Conservation (phyloP, 805 yeast species). For the Kazachstania taianensis region DNA sequence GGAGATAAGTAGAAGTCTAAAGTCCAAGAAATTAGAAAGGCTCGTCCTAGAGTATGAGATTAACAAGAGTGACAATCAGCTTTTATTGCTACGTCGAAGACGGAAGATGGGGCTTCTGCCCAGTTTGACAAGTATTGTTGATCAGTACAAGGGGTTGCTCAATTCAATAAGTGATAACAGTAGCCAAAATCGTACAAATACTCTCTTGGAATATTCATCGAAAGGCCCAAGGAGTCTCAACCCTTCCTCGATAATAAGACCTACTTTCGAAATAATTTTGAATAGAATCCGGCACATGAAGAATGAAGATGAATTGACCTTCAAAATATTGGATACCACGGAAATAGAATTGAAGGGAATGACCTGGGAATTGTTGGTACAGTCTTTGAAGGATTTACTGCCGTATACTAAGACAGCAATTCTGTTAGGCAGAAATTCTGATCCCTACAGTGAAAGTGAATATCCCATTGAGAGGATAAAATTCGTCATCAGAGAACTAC, state of each 20-base stretch:
- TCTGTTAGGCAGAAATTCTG: conserved; percentile 32
- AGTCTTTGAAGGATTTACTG: conserved; percentile 18
- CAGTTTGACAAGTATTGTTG: conserved; percentile 10
- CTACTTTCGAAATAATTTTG: conserved; percentile 19
- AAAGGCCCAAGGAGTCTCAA: background rate
- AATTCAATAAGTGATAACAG: conserved; percentile 10
- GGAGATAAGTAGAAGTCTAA: conserved; percentile 42
- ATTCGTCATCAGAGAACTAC: conserved; percentile 20
- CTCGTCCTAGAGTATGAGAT: conserved; percentile 50
- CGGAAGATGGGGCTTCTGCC: conserved; percentile 23
- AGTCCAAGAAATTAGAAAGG: conserved; percentile 40
- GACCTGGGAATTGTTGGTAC: conserved; percentile 25
- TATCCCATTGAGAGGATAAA: conserved; percentile 38
- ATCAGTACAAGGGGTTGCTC: conserved; percentile 12
- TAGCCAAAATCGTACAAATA: background rate
- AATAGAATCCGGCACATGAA: conserved; percentile 29
- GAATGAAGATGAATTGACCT: conserved; percentile 30
- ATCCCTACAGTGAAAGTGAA: conserved; percentile 43
- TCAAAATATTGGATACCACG: conserved; percentile 26
- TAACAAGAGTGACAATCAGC: conserved; percentile 29
- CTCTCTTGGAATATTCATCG: too few species aligned
- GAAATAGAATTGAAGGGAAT: conserved; percentile 16
- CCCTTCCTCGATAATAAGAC: background rate
- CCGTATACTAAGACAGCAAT: conserved; percentile 32
- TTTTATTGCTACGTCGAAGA: conserved; percentile 17